Base-by-base conservation (phyloP, 1,284 basidiomycete genomes). In the Paramarasmius palmivorus region DNA sequence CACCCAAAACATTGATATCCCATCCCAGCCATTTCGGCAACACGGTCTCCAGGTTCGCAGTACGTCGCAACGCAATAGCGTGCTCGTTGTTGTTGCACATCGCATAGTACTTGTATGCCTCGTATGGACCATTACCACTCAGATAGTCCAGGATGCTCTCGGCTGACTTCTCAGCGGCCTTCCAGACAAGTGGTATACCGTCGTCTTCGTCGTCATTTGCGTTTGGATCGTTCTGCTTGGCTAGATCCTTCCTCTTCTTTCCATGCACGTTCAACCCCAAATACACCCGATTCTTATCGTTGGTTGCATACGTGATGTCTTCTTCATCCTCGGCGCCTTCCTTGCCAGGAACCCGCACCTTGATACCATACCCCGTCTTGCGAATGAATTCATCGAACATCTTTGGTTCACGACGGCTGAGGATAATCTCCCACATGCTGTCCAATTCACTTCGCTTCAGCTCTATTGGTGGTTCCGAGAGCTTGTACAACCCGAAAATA, bases 211-310 rank as follows among this genome's bases (percentile, higher is more conserved):
- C 9, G 8, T 53, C 42, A 7, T 47, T 53, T 1, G 73, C 75
- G 55, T 78, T 71, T 0, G 78, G 78, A 57, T 82, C 78, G 40
- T 73, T 74, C 60, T 70, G 73, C 54, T 61, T 65, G 0, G 77
- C 78, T 9, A 83, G 68, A 58, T 83, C 81, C 26, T 71, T 71
- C 3, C 79, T 70, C 61, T 84, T 84, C 70, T 81, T 82, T 8
- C 82, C 82, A 56, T 83, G 79, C 15, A 84, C 80, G 50, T 77
- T 77, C 40, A 85, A 67, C 0, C 83, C 82, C 17, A 82, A 74
- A 59, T 84, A 85, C 1, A 76, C 54, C 58, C 71, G 77, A 59
- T 72, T 74, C 52, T 68, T 62, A 57, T 76, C 73, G 54, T 75
- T 76, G 25, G 65, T 58, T 4, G 64, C 61, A 15, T 49, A 58